These are phyloP conservation scores for Favolaschia claudopus DNA, from an alignment of 768 basidiomycete species.

Conservation along the genomic window DNA sequence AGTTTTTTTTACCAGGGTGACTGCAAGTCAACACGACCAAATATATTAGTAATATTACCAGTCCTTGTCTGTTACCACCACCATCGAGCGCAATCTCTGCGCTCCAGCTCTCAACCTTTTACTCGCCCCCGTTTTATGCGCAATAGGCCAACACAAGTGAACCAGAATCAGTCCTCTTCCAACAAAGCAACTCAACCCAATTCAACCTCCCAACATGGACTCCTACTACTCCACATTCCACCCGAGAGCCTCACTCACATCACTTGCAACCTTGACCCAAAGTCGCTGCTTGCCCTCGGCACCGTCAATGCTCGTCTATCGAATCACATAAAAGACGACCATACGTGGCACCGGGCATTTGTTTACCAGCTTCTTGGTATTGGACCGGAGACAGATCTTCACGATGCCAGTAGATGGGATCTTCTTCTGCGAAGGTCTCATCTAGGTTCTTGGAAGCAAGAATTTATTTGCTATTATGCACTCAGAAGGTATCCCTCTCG, in stretches of 20 bases:
- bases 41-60: too few relatives aligned
- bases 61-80: too few relatives aligned
- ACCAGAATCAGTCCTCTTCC: slow-evolving; percentile 44
- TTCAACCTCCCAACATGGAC: slow-evolving; percentile 58
- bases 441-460: slow-evolving; percentile 70
- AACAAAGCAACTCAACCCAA: slow-evolving; percentile 40
- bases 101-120: slow-evolving; percentile 19
- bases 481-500: slow-evolving; percentile 53
- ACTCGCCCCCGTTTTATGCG: slow-evolving; percentile 67
- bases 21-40: background rate
- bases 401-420: slow-evolving; percentile 48
- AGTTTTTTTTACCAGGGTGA: background rate
- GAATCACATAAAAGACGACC: slow-evolving; percentile 76
- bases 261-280: slow-evolving; percentile 75
- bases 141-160: slow-evolving; percentile 55
- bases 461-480: slow-evolving; percentile 66
- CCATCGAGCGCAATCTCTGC: slow-evolving; percentile 29
- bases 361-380: slow-evolving; percentile 71
- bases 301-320: slow-evolving; percentile 58
- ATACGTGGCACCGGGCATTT: slow-evolving; percentile 83
- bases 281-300: slow-evolving; percentile 64
- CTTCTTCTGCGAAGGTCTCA: slow-evolving; percentile 62
- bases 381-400: slow-evolving; percentile 65
- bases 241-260: slow-evolving; percentile 79
- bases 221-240: slow-evolving; percentile 61